Evolutionary conservation across 495 filamentous ascomycete species (phyloP), one percentile per base, ranked within the genome.

Genomic region (Pseudevernia furfuracea): DNA sequence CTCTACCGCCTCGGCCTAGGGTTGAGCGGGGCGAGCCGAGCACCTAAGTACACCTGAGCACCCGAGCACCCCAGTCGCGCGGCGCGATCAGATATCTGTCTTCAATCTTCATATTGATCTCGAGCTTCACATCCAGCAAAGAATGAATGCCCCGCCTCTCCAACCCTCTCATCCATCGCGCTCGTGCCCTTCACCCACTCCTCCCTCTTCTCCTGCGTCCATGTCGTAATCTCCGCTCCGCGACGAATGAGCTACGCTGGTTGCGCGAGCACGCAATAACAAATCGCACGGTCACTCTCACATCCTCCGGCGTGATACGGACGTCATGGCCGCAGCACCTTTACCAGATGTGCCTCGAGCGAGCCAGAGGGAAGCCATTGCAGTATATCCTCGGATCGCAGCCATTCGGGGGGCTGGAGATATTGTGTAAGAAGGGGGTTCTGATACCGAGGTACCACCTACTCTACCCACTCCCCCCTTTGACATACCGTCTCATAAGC

Each of bases 301-400:
- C 10, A 55, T 5, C 11, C 43, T 4, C 21, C 2, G 30, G 34
- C 39, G 10, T 8, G 19, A 53, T 55, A 11, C 36, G 21, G 12
- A 28, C 30, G 23, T 69, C 66, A 69, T 76, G 75, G 76, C 72
- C 59, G 46, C 69, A 48, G 21, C 69, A 72, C 6, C 71, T 89
- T 0, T 70, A 70, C 39, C 67, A 72, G 1, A 78, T 89, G 62
- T 90, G 86, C 62, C 62, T 71, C 17, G 70, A 80, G 43, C 80
- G 94, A 46, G 80, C 83, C 4, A 73, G 66, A 36, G 92, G 92
- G 2, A 75, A 81, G 44, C 94, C 94, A 0, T 76, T 98, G 10
- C 94, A 97, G 71, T 98, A 97, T 70, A 82, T 97, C 15, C 78
- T 98, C 5, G 92, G 92, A 0, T 85, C 85, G 21, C 92, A 97